Conservation (phyloP, 768 basidiomycete genomes). For the Rubroboletus pulcherrimus region DNA sequence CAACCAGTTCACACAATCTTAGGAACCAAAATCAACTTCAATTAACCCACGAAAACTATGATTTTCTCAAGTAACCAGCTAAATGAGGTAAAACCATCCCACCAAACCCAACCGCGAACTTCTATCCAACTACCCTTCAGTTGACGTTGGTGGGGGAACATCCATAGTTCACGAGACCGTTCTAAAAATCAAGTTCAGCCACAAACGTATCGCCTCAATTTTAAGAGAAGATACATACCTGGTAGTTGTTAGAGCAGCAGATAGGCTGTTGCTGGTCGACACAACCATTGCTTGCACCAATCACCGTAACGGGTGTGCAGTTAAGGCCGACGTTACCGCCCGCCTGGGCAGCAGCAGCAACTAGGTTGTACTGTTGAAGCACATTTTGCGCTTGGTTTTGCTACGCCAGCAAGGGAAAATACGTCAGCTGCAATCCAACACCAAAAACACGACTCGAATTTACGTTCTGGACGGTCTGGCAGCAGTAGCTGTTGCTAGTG, state of each 20-base stretch:
- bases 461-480: conserved; percentile 7
- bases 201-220: background rate
- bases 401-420: background rate
- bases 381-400: background rate
- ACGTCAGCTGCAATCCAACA: background rate
- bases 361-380: background rate
- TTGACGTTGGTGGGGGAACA: background rate
- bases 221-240: background rate
- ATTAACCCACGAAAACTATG: background rate
- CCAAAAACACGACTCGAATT: background rate
- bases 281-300: background rate
- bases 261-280: background rate
- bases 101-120: background rate
- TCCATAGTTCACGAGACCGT: background rate
- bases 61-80: background rate
- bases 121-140: background rate
- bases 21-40: background rate
- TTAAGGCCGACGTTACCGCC: background rate
- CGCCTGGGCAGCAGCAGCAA: background rate
- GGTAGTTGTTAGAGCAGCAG: conserved; percentile 5
- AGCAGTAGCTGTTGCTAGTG: conserved; percentile 7
- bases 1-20: background rate
- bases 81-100: background rate
- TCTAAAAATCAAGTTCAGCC: background rate
- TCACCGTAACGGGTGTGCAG: background rate